These are phyloP conservation scores for Cryphonectria parasitica DNA, from an alignment of 2,329 filamentous ascomycete species.

Conservation along the genomic window DNA sequence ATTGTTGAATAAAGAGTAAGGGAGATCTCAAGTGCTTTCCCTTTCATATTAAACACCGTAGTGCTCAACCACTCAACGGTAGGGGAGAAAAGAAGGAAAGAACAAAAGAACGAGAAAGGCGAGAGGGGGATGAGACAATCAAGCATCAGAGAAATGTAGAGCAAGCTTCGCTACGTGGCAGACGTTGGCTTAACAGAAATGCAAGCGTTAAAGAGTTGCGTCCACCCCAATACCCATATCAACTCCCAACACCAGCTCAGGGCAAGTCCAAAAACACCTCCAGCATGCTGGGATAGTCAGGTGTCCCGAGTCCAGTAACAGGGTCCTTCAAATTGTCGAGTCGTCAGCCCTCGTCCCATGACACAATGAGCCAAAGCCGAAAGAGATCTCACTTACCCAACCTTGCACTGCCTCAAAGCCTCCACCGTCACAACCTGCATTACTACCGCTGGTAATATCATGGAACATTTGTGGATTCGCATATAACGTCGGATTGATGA, in stretches of 20 bases:
- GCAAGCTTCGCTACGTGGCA: neutral
- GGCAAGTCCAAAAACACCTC: constrained; percentile 19
- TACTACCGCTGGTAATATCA: constrained; percentile 36
- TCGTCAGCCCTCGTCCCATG: neutral
- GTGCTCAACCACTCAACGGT: neutral
- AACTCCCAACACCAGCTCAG: neutral
- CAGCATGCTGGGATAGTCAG: constrained; percentile 26
- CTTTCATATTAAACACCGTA: neutral
- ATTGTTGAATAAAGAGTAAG: neutral
- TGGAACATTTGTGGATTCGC: constrained; percentile 38
- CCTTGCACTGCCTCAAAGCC: constrained; percentile 37
- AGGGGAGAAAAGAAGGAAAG: neutral
- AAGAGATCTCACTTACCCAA: constrained; percentile 30
- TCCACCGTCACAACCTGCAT: constrained; percentile 37
- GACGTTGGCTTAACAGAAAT: neutral
- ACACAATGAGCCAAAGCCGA: too few species aligned
- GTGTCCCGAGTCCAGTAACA: constrained; percentile 34
- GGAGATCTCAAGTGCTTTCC: too few species aligned
- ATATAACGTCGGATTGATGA: constrained; percentile 40
- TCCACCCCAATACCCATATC: neutral
- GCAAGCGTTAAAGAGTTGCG: neutral
- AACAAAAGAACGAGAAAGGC: neutral
- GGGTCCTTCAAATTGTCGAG: constrained; percentile 27
- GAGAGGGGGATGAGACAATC: neutral
- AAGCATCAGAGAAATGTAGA: neutral